Evolutionary conservation across 306 rosid species (phyloP).

Genomic region (Acacia confusa): DNA sequence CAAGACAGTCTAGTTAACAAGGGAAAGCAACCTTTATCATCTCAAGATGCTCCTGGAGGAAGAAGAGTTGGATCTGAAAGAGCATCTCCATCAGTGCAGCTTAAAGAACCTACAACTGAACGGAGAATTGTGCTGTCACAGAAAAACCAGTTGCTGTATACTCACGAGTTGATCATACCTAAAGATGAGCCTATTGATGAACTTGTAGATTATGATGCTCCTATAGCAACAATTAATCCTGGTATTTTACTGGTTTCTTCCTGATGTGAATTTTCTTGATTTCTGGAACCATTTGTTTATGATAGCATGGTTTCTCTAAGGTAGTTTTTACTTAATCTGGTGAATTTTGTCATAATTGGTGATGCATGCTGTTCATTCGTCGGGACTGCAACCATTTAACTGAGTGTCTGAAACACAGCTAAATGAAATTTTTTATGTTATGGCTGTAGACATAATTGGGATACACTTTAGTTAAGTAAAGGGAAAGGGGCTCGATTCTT

Average conservation of each 20-base stretch:
- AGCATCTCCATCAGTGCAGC: constrained; percentile 28
- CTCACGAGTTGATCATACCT: constrained; percentile 55
- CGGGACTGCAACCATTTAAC: background rate
- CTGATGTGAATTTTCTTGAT: constrained; percentile 16
- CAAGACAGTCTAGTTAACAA: constrained; percentile 43
- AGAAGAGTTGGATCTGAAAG: constrained; percentile 37
- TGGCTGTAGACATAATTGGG: background rate
- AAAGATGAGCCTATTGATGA: constrained; percentile 80
- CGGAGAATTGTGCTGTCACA: constrained; percentile 30
- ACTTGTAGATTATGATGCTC: constrained; percentile 28
- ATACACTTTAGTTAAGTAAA: background rate
- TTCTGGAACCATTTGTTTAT: background rate
- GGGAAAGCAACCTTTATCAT: constrained; percentile 71
- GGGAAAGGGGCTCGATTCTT: background rate
- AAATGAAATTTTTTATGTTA: background rate
- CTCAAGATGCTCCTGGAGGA: constrained; percentile 36
- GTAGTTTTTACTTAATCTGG: constrained; percentile 5
- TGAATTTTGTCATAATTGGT: constrained; percentile 17
- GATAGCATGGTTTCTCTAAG: constrained; percentile 8
- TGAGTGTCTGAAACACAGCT: background rate
- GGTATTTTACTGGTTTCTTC: constrained; percentile 43
- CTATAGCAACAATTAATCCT: constrained; percentile 63
- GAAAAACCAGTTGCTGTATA: constrained; percentile 34
- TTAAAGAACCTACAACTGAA: constrained; percentile 46
- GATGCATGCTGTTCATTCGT: constrained; percentile 2